A percentile compares a stretch with the other conserved stretches of the same genome.
Evolutionary conservation across 2,329 filamentous ascomycete genomes (phyloP).

Genomic region (Xylariaceae sp.): DNA sequence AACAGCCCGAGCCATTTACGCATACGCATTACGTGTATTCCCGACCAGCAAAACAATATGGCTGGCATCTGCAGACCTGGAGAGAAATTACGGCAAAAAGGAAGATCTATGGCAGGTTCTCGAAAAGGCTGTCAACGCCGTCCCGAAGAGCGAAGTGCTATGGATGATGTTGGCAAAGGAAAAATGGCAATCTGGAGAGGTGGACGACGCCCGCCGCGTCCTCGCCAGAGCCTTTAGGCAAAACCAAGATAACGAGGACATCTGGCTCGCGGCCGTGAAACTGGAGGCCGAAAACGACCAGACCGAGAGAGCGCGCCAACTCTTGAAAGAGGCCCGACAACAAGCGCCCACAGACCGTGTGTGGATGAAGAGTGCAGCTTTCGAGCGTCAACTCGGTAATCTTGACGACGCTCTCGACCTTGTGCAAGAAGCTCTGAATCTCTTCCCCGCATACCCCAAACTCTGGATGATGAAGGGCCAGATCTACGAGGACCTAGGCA

Average conservation of each 20-base stretch:
- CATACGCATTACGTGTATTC: constrained; percentile 85
- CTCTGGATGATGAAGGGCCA: constrained; percentile 99
- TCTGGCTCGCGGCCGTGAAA: constrained; percentile 95
- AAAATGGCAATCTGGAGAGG: constrained; percentile 84
- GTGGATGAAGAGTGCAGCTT: constrained; percentile 94
- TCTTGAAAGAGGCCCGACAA: constrained; percentile 77
- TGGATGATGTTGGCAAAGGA: constrained; percentile 97
- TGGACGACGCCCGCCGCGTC: constrained; percentile 81
- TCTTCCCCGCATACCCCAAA: constrained; percentile 82
- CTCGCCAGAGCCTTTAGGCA: constrained; percentile 89
- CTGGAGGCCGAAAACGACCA: constrained; percentile 88
- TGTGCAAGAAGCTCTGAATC: constrained; percentile 77
- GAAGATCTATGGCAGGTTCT: constrained; percentile 80
- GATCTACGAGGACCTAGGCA: constrained; percentile 82
- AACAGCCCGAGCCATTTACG: constrained; percentile 90
- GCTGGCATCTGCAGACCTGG: constrained; percentile 85
- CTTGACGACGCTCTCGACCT: constrained; percentile 79
- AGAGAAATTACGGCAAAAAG: constrained; percentile 81
- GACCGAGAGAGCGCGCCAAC: constrained; percentile 73
- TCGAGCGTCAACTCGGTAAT: constrained; percentile 81
- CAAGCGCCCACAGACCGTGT: constrained; percentile 93
- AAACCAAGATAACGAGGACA: constrained; percentile 95
- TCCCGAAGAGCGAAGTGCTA: constrained; percentile 82
- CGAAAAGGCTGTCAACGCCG: constrained; percentile 90
- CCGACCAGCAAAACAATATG: constrained; percentile 83